Conservation (phyloP, 306 rosid genomes). For the Cicer cuneatum region DNA sequence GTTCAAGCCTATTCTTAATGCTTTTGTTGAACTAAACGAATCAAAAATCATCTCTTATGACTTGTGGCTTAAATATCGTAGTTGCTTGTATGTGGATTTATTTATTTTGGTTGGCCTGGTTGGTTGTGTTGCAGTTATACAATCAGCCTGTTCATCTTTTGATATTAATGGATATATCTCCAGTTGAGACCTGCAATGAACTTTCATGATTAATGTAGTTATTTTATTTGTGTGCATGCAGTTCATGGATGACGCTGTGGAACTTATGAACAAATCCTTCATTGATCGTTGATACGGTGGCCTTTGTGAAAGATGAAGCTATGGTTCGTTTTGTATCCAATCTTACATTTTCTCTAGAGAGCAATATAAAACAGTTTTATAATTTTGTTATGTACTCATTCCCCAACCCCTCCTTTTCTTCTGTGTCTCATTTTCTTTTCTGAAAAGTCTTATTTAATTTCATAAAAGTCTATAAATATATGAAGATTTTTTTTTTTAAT, state of each 20-base stretch:
- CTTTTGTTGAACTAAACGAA: conserved; percentile 35
- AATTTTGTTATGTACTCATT: conserved; percentile 17
- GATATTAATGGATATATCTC: not conserved
- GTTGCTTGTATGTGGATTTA: conserved; percentile 4
- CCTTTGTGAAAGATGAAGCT: conserved; percentile 31
- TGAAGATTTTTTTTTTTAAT: not conserved
- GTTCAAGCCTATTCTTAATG: not conserved
- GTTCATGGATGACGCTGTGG: conserved; percentile 94
- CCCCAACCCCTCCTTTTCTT: not conserved
- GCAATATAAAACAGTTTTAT: conserved; percentile 39
- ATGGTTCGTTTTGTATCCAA: conserved; percentile 26
- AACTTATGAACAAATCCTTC: conserved; percentile 90
- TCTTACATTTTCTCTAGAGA: conserved; percentile 25
- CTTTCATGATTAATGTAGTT: conserved; percentile 36
- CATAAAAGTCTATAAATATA: not conserved
- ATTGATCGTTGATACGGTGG: conserved; percentile 65
- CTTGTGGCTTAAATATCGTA: not conserved
- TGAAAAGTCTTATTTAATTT: not conserved
- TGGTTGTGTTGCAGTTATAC: not conserved
- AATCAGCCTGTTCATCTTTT: not conserved
- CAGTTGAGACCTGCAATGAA: conserved; percentile 4
- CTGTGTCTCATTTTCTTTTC: not conserved
- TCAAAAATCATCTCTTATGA: not conserved
- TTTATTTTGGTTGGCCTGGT: conserved; percentile 20
- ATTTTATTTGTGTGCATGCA: conserved; percentile 55